Evolutionary conservation across 257 asterid species (phyloP).

Genomic region (Leonotis leonurus): DNA sequence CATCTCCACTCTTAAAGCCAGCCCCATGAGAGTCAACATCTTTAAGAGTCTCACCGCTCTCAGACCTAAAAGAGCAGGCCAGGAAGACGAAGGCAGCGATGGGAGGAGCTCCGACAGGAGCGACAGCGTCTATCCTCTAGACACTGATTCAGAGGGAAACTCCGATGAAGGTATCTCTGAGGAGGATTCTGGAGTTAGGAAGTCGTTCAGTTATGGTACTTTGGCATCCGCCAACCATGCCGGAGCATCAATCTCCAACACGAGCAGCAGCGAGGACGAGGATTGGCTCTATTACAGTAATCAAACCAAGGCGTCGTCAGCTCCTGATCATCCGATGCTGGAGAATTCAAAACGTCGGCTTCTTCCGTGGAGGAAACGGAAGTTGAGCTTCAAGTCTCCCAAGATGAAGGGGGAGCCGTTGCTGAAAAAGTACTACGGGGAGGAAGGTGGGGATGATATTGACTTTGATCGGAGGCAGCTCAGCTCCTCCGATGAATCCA

Average conservation of each 20-base stretch:
- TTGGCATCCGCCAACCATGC: constrained; percentile 59
- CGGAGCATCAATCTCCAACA: constrained; percentile 36
- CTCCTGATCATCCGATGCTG: constrained; percentile 21
- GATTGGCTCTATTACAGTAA: constrained; percentile 51
- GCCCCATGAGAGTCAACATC: constrained; percentile 37
- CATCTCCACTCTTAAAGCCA: constrained; percentile 22
- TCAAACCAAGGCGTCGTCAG: constrained; percentile 19
- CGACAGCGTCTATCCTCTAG: constrained; percentile 34
- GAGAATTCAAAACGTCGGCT: constrained; percentile 41
- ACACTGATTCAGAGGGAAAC: constrained; percentile 44
- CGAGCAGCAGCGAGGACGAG: constrained; percentile 50
- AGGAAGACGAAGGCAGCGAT: constrained; percentile 56
- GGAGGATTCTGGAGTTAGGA: constrained; percentile 30
- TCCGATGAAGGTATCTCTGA: constrained; percentile 31
- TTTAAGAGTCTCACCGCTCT: constrained; percentile 35
- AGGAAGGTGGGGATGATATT: constrained; percentile 91
- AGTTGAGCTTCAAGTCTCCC: constrained; percentile 55
- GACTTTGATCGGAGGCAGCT: constrained; percentile 87
- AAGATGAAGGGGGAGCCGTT: constrained; percentile 72
- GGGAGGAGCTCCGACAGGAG: constrained; percentile 56
- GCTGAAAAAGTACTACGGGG: constrained; percentile 55
- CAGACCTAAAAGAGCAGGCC: constrained; percentile 32
- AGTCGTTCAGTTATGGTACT: constrained; percentile 56
- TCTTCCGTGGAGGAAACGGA: constrained; percentile 81
- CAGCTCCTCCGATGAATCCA: constrained; percentile 66